Evolutionary conservation across 495 filamentous ascomycete genomes (phyloP), one percentile per base, ranked within the genome.

Genomic region (Penicillium desertorum): DNA sequence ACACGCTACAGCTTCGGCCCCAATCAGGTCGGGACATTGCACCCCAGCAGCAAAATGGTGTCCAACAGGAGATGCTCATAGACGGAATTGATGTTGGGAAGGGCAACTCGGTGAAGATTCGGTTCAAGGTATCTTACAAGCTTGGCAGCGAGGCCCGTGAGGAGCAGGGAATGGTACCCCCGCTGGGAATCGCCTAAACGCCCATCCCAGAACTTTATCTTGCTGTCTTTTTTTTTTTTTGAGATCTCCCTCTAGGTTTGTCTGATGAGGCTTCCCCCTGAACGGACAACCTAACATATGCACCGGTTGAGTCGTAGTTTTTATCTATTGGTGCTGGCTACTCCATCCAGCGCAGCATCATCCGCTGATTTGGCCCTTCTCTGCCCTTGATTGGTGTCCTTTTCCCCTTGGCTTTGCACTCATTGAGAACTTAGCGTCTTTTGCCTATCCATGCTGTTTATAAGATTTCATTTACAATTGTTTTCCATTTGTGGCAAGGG

Each of bases 81-180:
- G 84, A 86, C 63, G 89, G 90, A 3, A 83, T 91, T 45, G 81
- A 86, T 48, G 64, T 63, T 27, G 87, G 85, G 39, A 86, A 89
- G 63, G 92, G 91, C 4, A 85, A 84, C 45, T 79, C 74, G 50
- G 86, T 96, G 58, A 95, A 92, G 74, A 83, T 98, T 70, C 77
- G 94, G 59, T 98, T 91, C 89, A 88, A 89, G 65, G 87, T 87
- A 10, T 81, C 84, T 16, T 98, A 98, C 72, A 84, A 81, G 66
- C 66, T 94, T 3, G 89, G 82, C 2, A 76, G 68, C 9, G 81
- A 86, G 63, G 70, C 80, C 64, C 84, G 80, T 55, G 82, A 88
- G 54, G 92, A 98, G 75, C 90, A 90, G 73, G 94, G 93, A 17
- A 91, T 96, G 79, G 88, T 98, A 55, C 81, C 86, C n/a, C 80